Evolutionary conservation across 805 yeast species (phyloP), one percentile per base, ranked within the genome.

Genomic region (Ogataea philodendri): DNA sequence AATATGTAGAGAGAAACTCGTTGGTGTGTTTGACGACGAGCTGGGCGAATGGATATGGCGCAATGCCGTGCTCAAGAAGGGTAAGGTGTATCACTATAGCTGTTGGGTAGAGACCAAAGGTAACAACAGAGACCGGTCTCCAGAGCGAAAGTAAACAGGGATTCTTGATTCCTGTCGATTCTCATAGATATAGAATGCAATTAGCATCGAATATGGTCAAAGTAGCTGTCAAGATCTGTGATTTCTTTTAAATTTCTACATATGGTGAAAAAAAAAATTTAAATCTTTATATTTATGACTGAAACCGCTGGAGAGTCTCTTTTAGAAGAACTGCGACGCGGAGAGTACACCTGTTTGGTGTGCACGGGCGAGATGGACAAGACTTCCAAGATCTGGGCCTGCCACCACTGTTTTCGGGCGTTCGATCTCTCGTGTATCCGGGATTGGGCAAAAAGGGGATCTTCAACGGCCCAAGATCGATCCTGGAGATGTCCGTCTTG

Each of bases 401-500:
- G 98, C 57, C 57, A 62, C 6, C 65, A 69, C 17, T 90, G 98
- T 56, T 82, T 64, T 53, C 67, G 97, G 40, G 95, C 84, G 1
- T 90, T 86, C 54, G 96, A 90, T 55, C 66, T 87, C 28, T 79
- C 77, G 9, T 90, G 98, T 63, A 82, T 88, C 28, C 64, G 74
- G 32, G 86, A 81, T 46, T 93, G 98, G 98, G 90, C 96, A 3
- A 58, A 65, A 15, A 69, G 84, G 42, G 89, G 89, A 5, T 74
- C 84, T 2, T 74, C 84, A 5, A 80, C 84, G 1, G 76, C 76
- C 21, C 49, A 51, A 5, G 69, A 70, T 27, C 73, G 72, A 31
- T 65, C 69, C 25, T 88, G 96, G 96, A 70, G 88, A 50, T 88
- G 97, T 59, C 96, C 96, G 1, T 73, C 84, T 3, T 84, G 95